These are phyloP conservation scores for Cercophora newfieldiana DNA, from an alignment of 495 filamentous ascomycete species.

Conservation along the genomic window DNA sequence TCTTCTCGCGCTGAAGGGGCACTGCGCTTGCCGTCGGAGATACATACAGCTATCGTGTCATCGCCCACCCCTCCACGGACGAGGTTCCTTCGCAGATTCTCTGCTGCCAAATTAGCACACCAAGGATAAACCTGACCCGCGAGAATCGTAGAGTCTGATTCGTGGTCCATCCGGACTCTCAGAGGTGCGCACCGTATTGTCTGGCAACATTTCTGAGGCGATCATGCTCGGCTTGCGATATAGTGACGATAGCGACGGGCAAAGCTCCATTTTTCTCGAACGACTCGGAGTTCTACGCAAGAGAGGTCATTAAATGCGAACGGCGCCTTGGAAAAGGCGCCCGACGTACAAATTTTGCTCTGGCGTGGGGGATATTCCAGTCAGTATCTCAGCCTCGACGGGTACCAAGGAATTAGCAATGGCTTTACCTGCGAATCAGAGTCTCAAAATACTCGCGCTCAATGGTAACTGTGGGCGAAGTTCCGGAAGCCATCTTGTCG, in stretches of 20 bases:
- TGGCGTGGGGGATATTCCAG: slow-evolving; percentile 3
- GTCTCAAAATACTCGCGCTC: slow-evolving; percentile 55
- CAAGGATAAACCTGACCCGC: neutral
- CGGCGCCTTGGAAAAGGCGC: neutral
- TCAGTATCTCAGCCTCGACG: slow-evolving; percentile 4
- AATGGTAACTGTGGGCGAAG: slow-evolving; percentile 47
- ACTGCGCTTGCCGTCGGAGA: neutral
- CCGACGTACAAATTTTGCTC: slow-evolving; percentile 32
- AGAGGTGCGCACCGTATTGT: slow-evolving; percentile 37
- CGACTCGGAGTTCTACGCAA: slow-evolving; percentile 15
- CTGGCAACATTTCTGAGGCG: slow-evolving; percentile 27
- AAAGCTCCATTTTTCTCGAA: slow-evolving; percentile 9
- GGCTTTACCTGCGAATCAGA: slow-evolving; percentile 51
- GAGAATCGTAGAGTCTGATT: neutral
- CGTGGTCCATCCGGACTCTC: neutral
- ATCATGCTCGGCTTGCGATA: slow-evolving; percentile 40
- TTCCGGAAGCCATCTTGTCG: slow-evolving; percentile 27
- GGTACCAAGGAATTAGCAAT: slow-evolving; percentile 1
- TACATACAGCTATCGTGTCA: slow-evolving; percentile 60
- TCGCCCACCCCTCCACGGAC: slow-evolving; percentile 61
- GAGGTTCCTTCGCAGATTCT: slow-evolving; percentile 62
- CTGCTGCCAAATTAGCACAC: slow-evolving; percentile 36
- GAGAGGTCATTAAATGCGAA: neutral
- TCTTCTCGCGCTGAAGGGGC: neutral
- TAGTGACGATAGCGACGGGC: slow-evolving; percentile 13